These are phyloP conservation scores for Neocatenulostroma microsporum DNA, from an alignment of 2,329 filamentous ascomycete genomes.

Conservation along the genomic window DNA sequence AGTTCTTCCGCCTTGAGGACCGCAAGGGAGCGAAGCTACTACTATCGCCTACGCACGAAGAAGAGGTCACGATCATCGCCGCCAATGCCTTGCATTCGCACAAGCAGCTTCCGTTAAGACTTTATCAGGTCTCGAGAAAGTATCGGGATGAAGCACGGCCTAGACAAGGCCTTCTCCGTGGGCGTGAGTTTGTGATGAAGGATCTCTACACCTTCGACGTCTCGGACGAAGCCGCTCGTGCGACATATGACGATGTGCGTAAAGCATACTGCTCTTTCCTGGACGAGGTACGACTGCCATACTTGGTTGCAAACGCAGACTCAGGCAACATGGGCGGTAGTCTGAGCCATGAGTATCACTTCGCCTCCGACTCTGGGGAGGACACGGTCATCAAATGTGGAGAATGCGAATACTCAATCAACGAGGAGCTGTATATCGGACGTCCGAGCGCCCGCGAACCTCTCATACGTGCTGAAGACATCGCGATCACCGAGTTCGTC, in stretches of 20 bases:
- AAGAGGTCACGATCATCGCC: conserved; percentile 84
- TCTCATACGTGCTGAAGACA: neutral
- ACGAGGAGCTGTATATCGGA: conserved; percentile 64
- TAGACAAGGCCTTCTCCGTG: conserved; percentile 76
- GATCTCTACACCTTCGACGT: conserved; percentile 93
- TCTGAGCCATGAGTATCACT: conserved; percentile 91
- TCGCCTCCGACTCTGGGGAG: conserved; percentile 70
- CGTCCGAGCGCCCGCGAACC: neutral
- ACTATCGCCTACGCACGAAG: conserved; percentile 88
- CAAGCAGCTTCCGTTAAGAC: conserved; percentile 71
- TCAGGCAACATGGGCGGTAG: conserved; percentile 95
- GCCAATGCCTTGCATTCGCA: conserved; percentile 68
- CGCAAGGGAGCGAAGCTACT: conserved; percentile 67
- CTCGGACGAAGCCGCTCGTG: conserved; percentile 58
- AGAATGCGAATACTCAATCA: conserved; percentile 67
- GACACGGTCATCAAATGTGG: conserved; percentile 73
- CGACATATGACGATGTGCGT: conserved; percentile 70
- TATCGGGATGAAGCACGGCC: conserved; percentile 90
- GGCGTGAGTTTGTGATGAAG: conserved; percentile 95
- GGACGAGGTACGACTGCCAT: conserved; percentile 71
- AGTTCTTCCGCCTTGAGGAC: conserved; percentile 76
- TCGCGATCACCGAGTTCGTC: conserved; percentile 31
- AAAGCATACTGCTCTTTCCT: conserved; percentile 70
- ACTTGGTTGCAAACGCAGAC: conserved; percentile 78
- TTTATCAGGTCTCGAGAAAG: conserved; percentile 91